Base-by-base conservation (phyloP, 495 filamentous ascomycete species). In the Xylaria venustula region DNA sequence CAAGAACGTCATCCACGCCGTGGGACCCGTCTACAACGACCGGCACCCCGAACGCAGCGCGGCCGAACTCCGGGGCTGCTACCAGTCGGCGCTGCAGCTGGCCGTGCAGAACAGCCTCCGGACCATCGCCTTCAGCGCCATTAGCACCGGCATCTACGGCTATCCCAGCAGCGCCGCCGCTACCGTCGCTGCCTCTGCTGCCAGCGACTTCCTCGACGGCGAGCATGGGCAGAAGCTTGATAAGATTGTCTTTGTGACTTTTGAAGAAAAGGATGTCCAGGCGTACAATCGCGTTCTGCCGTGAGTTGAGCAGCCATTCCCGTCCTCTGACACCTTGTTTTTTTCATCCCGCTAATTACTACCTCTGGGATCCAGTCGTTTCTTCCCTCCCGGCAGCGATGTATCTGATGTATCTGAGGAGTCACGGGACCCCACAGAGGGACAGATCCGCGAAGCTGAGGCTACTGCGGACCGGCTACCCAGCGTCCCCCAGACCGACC, bases 91-190 rank as follows among this genome's bases (percentile, higher is more conserved):
- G 62, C 71, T 98, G 57, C 76, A 92, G 67, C 69, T 92, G 17
- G 91, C 91, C 2, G 86, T 85, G 0, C 79, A 87, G 40, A 78
- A 87, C 55, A 75, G 77, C 0, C 81, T 88, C 64, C 83, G 79
- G 66, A 88, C 82, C 50, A 84, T 98, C 55, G 94, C 91, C 0
- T 98, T 98, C 67, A 81, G 84, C 23, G 87, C 85, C 34, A 74
- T 98, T 50, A 94, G 91, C 65, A 96, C 93, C 9, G 94, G 94
- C 1, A 69, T 96, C 0, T 98, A 96, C 70, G 91, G 92, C 7
- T 98, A 95, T 70, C 93, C 93, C 3, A 88, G 84, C 66, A 59
- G 67, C 2, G 79, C 86, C 30, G 94, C 93, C 14, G 91, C 91
- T 1, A 66, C 75, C 20, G 79, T 84, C 41, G 94, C 90, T 2